These are phyloP conservation scores for Coemansia sp. DNA, from an alignment of 192 early-diverging fungal genomes.

Conservation along the genomic window DNA sequence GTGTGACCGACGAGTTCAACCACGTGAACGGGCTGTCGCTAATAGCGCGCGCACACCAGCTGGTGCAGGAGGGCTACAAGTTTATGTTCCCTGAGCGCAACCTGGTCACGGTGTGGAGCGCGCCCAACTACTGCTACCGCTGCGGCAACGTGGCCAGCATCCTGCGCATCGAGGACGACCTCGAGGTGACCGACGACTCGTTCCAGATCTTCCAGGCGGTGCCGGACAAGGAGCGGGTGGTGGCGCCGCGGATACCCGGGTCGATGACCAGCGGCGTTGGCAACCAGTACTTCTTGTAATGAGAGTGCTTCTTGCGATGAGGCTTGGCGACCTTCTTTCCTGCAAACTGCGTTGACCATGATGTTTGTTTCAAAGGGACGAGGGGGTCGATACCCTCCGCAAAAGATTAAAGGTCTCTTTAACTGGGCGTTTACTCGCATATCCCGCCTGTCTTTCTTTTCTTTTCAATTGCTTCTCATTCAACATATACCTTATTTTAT, in stretches of 20 bases:
- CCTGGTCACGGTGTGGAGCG: conserved; percentile 97
- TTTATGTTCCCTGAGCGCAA: conserved; percentile 88
- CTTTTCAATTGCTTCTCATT: conserved; percentile 10
- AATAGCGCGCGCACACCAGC: conserved; percentile 93
- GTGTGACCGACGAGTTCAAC: conserved; percentile 76
- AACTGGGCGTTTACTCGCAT: conserved; percentile 10
- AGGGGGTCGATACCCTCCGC: background rate
- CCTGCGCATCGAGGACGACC: conserved; percentile 60
- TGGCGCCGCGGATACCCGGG: conserved; percentile 52
- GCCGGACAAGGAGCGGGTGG: conserved; percentile 80
- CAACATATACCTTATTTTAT: background rate
- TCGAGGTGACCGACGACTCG: conserved; percentile 74
- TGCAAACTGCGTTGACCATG: background rate
- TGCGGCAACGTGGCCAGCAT: conserved; percentile 98
- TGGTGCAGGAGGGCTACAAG: conserved; percentile 98
- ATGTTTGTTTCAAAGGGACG: background rate
- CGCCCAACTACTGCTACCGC: conserved; percentile 99
- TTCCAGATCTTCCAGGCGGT: conserved; percentile 98
- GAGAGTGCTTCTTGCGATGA: background rate
- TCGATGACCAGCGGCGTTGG: conserved; percentile 37
- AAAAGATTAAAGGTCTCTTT: conserved; percentile 6
- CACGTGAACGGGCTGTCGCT: conserved; percentile 84
- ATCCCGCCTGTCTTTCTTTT: conserved; percentile 7
- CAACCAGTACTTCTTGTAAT: conserved; percentile 46
- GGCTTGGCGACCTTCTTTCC: background rate